Percentiles rank a stretch among this genome's conserved stretches.
These are phyloP conservation scores for Apiospora arundinis DNA, from an alignment of 2,329 filamentous ascomycete species.

Conservation along the genomic window DNA sequence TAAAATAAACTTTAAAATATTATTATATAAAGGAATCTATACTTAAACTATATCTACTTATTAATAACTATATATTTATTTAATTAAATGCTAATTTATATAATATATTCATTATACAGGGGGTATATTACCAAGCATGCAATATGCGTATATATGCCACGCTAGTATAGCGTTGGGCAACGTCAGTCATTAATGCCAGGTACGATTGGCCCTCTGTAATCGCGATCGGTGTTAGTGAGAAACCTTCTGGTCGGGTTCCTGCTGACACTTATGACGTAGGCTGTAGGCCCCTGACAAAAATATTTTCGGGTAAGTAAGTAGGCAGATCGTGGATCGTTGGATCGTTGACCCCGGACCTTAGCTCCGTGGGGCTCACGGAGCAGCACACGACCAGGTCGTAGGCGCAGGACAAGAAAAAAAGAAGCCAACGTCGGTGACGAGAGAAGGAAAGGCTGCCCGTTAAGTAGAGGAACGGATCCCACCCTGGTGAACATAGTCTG, in stretches of 20 bases:
- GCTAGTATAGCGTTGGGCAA: too few species aligned
- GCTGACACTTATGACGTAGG: neutral
- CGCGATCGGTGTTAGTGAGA: neutral
- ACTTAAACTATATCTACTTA: too few species aligned
- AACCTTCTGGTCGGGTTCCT: neutral
- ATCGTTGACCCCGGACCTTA: constrained; percentile 2
- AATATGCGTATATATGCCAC: too few species aligned
- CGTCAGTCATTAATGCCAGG: neutral
- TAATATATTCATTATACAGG: too few species aligned
- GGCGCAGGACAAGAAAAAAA: neutral
- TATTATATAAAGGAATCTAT: too few species aligned
- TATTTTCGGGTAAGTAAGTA: neutral
- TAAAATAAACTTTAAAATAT: too few species aligned
- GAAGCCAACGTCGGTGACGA: neutral
- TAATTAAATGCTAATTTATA: too few species aligned
- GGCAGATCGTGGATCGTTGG: neutral
- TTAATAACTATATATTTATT: too few species aligned
- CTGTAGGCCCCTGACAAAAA: neutral
- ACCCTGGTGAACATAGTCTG: neutral
- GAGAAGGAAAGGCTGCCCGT: neutral
- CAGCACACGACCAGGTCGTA: neutral
- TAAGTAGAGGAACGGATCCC: neutral
- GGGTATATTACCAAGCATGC: too few species aligned
- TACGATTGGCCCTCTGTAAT: neutral
- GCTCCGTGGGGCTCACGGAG: neutral